phyloP scores from a whole-genome alignment of 768 basidiomycete genomes.

The Pisolithus albus region DNA sequence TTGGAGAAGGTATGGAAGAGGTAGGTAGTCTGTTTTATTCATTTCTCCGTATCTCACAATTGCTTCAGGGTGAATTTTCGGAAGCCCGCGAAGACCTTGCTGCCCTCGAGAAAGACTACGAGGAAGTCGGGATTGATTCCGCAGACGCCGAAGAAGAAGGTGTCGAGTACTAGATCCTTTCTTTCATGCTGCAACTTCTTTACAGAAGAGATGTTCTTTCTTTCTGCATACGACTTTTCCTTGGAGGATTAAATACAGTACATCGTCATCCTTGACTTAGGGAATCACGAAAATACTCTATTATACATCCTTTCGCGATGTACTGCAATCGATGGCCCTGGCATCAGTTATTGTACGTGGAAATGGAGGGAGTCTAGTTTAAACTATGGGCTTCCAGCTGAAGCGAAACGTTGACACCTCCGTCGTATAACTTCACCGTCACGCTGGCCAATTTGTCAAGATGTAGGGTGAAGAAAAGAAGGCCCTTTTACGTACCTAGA shows the following conservation, averaged over 20 bases:
- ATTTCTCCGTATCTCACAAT: conserved; percentile 5
- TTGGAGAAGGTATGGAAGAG: conserved; percentile 99
- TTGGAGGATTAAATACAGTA: background rate
- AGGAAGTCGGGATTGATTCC: conserved; percentile 80
- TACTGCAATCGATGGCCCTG: background rate
- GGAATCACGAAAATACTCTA: background rate
- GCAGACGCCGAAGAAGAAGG: conserved; percentile 55
- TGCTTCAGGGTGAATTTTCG: conserved; percentile 82
- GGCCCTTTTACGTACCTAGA: conserved; percentile 41
- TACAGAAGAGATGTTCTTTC: background rate
- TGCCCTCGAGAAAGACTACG: conserved; percentile 93
- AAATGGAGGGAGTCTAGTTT: no score
- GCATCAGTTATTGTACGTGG: no score
- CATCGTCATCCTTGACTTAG: conserved; percentile 3
- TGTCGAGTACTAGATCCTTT: conserved; percentile 38
- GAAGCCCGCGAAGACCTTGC: conserved; percentile 98
- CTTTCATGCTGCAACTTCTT: background rate
- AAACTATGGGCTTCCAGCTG: conserved; percentile 19
- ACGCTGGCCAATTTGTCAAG: conserved; percentile 12
- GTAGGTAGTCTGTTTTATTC: conserved; percentile 22
- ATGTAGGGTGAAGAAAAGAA: conserved; percentile 1
- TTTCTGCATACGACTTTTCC: background rate
- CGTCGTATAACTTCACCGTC: conserved; percentile 22
- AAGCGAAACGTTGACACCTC: conserved; percentile 44
- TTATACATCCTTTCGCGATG: background rate